Conservation (phyloP, 208 protist species). For the Trypanosoma grayi region DNA sequence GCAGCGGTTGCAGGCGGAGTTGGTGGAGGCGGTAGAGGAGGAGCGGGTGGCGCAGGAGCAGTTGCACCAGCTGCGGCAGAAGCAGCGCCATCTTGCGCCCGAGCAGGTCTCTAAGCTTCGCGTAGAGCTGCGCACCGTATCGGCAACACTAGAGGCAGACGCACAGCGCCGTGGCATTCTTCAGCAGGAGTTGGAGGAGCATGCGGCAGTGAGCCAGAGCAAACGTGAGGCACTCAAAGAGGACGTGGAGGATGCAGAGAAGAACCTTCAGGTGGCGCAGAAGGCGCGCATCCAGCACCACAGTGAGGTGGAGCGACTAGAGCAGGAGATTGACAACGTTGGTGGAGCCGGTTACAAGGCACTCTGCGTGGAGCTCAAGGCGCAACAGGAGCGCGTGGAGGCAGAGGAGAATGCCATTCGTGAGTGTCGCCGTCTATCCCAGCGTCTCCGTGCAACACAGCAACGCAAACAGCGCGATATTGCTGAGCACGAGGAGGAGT, state of each 20-base stretch:
- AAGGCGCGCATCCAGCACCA: conserved; percentile 39
- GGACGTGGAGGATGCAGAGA: conserved; percentile 29
- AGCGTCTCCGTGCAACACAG: conserved; percentile 72
- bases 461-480: conserved; percentile 63
- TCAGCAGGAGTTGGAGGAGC: conserved; percentile 33
- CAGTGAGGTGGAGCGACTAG: conserved; percentile 55
- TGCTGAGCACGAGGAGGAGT: conserved; percentile 51
- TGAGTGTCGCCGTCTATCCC: conserved; percentile 53
- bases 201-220: conserved; percentile 21
- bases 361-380: conserved; percentile 50
- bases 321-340: conserved; percentile 68
- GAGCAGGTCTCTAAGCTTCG: conserved; percentile 55
- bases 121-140: conserved; percentile 44
- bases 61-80: conserved; percentile 65
- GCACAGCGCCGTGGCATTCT: conserved; percentile 37
- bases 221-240: conserved; percentile 30
- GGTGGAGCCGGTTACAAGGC: conserved; percentile 74
- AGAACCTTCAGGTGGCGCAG: conserved; percentile 34
- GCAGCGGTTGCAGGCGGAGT: conserved; percentile 62
- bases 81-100: conserved; percentile 42
- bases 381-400: conserved; percentile 59
- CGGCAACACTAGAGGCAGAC: conserved; percentile 44
- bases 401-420: conserved; percentile 73
- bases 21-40: conserved; percentile 71
- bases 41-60: conserved; percentile 59